These are phyloP conservation scores for Penicillium taxi DNA, from an alignment of 495 filamentous ascomycete species.

Conservation along the genomic window DNA sequence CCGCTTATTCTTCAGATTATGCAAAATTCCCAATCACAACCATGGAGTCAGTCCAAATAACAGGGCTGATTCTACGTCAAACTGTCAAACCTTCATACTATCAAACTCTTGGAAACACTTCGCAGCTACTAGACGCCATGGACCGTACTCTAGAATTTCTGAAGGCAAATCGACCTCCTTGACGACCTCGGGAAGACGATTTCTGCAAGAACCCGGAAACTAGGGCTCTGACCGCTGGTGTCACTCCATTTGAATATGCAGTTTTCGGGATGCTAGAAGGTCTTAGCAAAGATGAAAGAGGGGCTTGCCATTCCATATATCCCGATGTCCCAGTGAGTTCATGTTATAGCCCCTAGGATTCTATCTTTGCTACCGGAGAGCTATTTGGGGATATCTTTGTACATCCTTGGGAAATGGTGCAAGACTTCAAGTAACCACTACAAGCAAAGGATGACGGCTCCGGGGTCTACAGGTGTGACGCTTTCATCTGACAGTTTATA, in stretches of 20 bases:
- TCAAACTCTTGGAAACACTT: not conserved
- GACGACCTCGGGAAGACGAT: slow-evolving; percentile 8
- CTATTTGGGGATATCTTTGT: no score
- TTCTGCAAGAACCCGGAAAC: slow-evolving; percentile 20
- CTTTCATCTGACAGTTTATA: slow-evolving; percentile 24
- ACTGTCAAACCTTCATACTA: not conserved
- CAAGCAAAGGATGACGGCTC: no score
- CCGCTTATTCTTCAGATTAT: no score
- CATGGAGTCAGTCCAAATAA: no score
- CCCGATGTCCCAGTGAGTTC: no score
- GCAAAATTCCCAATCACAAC: no score
- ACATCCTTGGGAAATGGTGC: no score
- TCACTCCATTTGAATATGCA: slow-evolving; percentile 17
- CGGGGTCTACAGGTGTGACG: slow-evolving; percentile 16
- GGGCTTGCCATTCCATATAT: no score
- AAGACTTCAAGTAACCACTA: no score
- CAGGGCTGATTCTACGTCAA: not conserved
- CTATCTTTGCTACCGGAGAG: no score
- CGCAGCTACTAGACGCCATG: not conserved
- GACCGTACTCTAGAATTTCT: slow-evolving; percentile 3
- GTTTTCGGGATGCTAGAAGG: slow-evolving; percentile 6
- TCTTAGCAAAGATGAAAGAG: no score
- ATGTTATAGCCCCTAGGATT: no score
- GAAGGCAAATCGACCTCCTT: not conserved
- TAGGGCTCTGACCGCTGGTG: slow-evolving; percentile 24